Base-by-base conservation (phyloP, 225 moss, liverwort and hornwort genomes). In the Pseudoscleropodium purum region DNA sequence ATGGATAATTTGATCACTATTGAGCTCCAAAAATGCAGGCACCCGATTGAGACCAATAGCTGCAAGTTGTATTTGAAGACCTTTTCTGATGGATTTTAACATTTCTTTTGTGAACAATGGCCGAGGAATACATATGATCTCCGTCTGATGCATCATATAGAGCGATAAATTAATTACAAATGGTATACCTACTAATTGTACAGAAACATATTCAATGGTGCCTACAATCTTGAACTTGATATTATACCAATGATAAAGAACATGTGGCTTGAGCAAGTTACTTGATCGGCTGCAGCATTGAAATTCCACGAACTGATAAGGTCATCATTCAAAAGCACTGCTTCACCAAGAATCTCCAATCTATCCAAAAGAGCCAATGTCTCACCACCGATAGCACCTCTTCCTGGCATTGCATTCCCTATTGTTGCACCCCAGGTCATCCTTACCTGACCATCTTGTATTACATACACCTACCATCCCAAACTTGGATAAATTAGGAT, bases 391-490 rank as follows among this genome's bases (percentile, higher is more conserved):
- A 91, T 93, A n/a, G 91, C 93, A 84, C 92, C 93, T 91, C 95
- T 92, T 77, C 94, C 95, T 81, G 93, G 94, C 91, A 94, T 87
- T 80, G 93, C 92, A 86, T 95, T 95, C 64, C 95, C 95, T 75
- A 95, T 47, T 57, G 91, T 90, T 86, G 92, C 88, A 85, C 95
- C 96, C 96, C 98, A 96, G 67, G 95, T 98, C 91, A 98, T 94
- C 89, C 98, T 91, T 57, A 97, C 98, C 82, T 98, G 98, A 76
- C 98, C 98, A 85, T 97, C 98, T 94, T 98, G 97, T 82, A 98
- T 93, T 47, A 98, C 87, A 89, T 85, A 90, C 60, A 95, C 94
- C 95, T 95, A 90, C 81, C 91, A 90, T 83, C 90, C 89, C 91
- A 88, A 93, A 89, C 80, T 73, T 83, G 78, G 87, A 79, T 85